A percentile compares a stretch with the other conserved stretches of the same genome.
These are phyloP conservation scores for Calonectria pseudoturangicola DNA, from an alignment of 2,329 filamentous ascomycete genomes.

Conservation along the genomic window DNA sequence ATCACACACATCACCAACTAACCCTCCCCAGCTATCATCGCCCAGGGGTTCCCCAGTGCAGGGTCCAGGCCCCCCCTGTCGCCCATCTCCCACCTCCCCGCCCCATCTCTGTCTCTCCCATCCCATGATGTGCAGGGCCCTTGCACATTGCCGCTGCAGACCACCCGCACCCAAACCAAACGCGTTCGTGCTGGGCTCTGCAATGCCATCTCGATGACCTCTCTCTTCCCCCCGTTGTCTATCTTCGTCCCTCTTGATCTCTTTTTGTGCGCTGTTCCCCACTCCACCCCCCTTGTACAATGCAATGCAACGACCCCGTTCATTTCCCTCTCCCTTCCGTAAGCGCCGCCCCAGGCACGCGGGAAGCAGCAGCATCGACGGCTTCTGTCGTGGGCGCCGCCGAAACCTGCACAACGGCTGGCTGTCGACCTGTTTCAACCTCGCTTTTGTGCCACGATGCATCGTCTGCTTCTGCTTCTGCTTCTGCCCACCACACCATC, in stretches of 20 bases:
- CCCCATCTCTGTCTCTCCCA: background rate
- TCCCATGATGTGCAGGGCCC: slow-evolving; percentile 49
- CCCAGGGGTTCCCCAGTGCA: slow-evolving; percentile 5
- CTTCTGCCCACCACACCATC: slow-evolving; percentile 5
- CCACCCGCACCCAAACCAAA: slow-evolving; percentile 28
- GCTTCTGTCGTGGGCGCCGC: slow-evolving; percentile 42
- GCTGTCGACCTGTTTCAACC: slow-evolving; percentile 46
- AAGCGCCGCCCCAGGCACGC: slow-evolving; percentile 32
- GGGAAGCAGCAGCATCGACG: slow-evolving; percentile 13
- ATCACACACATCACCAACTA: background rate
- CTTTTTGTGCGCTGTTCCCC: background rate
- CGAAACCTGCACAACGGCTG: slow-evolving; percentile 51
- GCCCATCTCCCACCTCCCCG: background rate
- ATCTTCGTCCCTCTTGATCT: background rate
- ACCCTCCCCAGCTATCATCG: no score
- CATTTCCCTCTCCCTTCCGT: slow-evolving; percentile 51
- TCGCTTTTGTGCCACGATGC: slow-evolving; percentile 23
- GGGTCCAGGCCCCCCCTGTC: slow-evolving; percentile 19
- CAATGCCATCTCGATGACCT: slow-evolving; percentile 30
- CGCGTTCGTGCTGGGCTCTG: slow-evolving; percentile 34
- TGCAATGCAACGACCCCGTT: slow-evolving; percentile 55
- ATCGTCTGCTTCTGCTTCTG: slow-evolving; percentile 1
- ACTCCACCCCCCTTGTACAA: slow-evolving; percentile 32
- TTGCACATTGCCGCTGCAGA: slow-evolving; percentile 42
- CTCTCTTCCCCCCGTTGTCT: slow-evolving; percentile 9